Evolutionary conservation across 2,329 filamentous ascomycete genomes (phyloP).

Genomic region (Aspergillus sp.): DNA sequence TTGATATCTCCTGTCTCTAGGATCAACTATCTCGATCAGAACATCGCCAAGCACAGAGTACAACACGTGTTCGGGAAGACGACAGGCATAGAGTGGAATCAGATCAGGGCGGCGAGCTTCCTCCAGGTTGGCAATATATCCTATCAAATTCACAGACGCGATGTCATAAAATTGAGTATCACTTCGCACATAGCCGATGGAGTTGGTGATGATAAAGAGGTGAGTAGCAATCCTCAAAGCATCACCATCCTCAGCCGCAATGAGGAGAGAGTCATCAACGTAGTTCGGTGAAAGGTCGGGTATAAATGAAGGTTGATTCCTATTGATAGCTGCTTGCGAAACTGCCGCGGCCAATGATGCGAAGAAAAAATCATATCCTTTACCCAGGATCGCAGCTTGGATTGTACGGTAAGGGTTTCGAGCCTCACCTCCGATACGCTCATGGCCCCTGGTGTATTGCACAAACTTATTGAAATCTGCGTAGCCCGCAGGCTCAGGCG

Average conservation of each 20-base stretch:
- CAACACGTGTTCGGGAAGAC: slow-evolving; percentile 64
- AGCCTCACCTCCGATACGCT: slow-evolving; percentile 38
- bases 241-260: slow-evolving; percentile 51
- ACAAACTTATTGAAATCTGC: slow-evolving; percentile 40
- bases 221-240: slow-evolving; percentile 70
- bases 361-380: slow-evolving; percentile 44
- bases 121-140: slow-evolving; percentile 78
- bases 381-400: slow-evolving; percentile 44
- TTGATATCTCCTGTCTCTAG: slow-evolving; percentile 64
- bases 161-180: slow-evolving; percentile 65
- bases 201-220: slow-evolving; percentile 64
- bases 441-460: slow-evolving; percentile 34
- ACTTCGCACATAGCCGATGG: slow-evolving; percentile 52
- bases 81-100: slow-evolving; percentile 84
- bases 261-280: slow-evolving; percentile 50
- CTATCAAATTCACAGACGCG: slow-evolving; percentile 61
- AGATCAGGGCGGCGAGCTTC: slow-evolving; percentile 71
- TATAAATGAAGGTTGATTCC: slow-evolving; percentile 32
- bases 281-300: slow-evolving; percentile 49
- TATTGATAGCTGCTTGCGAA: slow-evolving; percentile 32
- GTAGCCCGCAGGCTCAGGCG: slow-evolving; percentile 55
- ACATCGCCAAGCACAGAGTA: slow-evolving; percentile 74
- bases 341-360: slow-evolving; percentile 41
- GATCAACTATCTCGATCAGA: slow-evolving; percentile 69
- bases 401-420: slow-evolving; percentile 47